A percentile compares a stretch with the other conserved stretches of the same genome.
phyloP scores from a whole-genome alignment of 768 basidiomycete species.

The Sarcomyxa edulis region DNA sequence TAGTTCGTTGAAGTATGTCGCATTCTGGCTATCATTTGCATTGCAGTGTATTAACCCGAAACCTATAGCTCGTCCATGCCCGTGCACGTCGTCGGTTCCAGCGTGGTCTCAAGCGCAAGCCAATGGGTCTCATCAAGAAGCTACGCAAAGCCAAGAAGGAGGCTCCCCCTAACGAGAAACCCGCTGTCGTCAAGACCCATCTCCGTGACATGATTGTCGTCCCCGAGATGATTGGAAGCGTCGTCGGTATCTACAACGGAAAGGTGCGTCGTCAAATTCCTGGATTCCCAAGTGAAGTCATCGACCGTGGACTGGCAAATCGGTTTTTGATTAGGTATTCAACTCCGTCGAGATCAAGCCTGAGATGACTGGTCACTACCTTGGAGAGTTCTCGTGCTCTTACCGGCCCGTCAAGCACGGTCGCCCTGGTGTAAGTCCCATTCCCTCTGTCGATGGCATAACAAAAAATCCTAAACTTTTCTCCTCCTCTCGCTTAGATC shows the following conservation, averaged over 20 bases:
- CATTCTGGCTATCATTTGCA: not conserved
- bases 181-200: constrained; percentile 97
- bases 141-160: constrained; percentile 99
- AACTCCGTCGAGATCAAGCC: constrained; percentile 99
- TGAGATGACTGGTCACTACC: constrained; percentile 99
- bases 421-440: constrained; percentile 87
- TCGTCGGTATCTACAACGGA: constrained; percentile 98
- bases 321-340: constrained; percentile 53
- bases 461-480: not conserved
- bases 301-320: not conserved
- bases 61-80: constrained; percentile 84
- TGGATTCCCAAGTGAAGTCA: not conserved
- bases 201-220: constrained; percentile 99
- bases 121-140: constrained; percentile 99
- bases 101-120: constrained; percentile 96
- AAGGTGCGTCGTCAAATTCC: constrained; percentile 55
- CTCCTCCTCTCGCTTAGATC: constrained; percentile 42
- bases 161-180: constrained; percentile 98
- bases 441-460: constrained; percentile 1
- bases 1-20: constrained; percentile 76
- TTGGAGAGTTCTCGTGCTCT: constrained; percentile 94
- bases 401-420: constrained; percentile 99
- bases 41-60: constrained; percentile 1
- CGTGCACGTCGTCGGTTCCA: constrained; percentile 98
- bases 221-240: constrained; percentile 99